These are phyloP conservation scores for Ustilago lituana DNA, from an alignment of 1,284 basidiomycete species.

Conservation along the genomic window DNA sequence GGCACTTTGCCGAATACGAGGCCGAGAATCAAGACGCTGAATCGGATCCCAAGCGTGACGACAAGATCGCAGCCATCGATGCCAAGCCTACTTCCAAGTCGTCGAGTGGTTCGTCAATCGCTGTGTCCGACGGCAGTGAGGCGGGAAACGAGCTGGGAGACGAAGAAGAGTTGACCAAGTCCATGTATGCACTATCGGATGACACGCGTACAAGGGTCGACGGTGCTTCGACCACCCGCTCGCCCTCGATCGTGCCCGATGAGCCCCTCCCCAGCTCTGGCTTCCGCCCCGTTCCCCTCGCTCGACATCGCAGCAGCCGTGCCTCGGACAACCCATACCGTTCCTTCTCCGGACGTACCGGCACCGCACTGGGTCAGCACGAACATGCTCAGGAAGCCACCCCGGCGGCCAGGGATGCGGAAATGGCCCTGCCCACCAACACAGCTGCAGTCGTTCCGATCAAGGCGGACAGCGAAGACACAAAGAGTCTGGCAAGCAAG, in stretches of 20 bases:
- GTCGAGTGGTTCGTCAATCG: conserved; percentile 15
- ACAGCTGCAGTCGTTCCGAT: conserved; percentile 9
- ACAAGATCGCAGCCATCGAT: conserved; percentile 1
- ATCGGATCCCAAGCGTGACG: background rate
- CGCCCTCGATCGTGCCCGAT: conserved; percentile 32
- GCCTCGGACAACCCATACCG: conserved; percentile 26
- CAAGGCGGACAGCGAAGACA: conserved; percentile 4
- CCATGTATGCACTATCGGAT: conserved; percentile 23
- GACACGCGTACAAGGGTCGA: conserved; percentile 36
- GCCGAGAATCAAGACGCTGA: conserved; percentile 11
- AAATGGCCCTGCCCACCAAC: conserved; percentile 15
- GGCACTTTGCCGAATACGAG: conserved; percentile 38
- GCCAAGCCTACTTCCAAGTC: conserved; percentile 6
- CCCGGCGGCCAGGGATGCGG: conserved; percentile 8
- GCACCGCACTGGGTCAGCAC: conserved; percentile 23
- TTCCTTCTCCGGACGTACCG: conserved; percentile 23
- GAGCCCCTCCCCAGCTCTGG: conserved; percentile 9
- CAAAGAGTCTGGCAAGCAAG: conserved; percentile 3
- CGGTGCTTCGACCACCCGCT: conserved; percentile 19
- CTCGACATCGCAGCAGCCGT: conserved; percentile 34
- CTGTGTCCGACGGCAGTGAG: conserved; percentile 6
- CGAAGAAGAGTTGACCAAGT: conserved; percentile 3
- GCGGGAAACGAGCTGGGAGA: background rate
- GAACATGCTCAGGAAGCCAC: conserved; percentile 38
- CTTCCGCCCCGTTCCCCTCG: conserved; percentile 8